These are phyloP conservation scores for Exserohilum rostratum DNA, from an alignment of 2,329 filamentous ascomycete genomes.

Conservation along the genomic window DNA sequence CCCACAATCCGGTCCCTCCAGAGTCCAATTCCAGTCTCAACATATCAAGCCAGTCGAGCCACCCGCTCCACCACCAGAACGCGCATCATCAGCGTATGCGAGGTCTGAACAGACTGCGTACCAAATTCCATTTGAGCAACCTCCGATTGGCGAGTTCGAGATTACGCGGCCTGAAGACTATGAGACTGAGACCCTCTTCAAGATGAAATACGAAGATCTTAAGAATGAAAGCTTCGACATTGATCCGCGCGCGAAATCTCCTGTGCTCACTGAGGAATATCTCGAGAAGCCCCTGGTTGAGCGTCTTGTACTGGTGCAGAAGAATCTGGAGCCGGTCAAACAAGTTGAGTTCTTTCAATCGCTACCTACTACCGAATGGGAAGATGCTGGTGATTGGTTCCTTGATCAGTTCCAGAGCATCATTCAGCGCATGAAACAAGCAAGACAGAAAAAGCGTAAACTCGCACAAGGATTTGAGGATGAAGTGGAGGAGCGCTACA, in stretches of 20 bases:
- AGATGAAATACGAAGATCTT: conserved; percentile 57
- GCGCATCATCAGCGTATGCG: conserved; percentile 1
- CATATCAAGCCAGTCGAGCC: conserved; percentile 6
- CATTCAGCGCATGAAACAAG: conserved; percentile 58
- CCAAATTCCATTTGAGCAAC: conserved; percentile 13
- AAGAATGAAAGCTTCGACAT: conserved; percentile 58
- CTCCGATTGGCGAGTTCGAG: conserved; percentile 11
- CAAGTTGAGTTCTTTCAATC: conserved; percentile 59
- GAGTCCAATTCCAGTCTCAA: background rate
- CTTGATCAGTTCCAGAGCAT: conserved; percentile 61
- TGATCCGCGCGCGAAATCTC: conserved; percentile 27
- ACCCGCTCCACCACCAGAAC: conserved; percentile 1
- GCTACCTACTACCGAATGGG: conserved; percentile 63
- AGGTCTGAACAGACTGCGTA: conserved; percentile 14
- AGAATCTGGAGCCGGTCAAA: conserved; percentile 35
- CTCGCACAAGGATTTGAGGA: conserved; percentile 61
- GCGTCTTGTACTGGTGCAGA: conserved; percentile 36
- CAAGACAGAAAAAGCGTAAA: conserved; percentile 60
- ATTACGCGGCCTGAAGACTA: conserved; percentile 51
- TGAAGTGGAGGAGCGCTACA: conserved; percentile 61
- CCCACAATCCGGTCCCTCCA: background rate
- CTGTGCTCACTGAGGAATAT: conserved; percentile 32
- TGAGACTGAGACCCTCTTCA: conserved; percentile 50
- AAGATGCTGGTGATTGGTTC: conserved; percentile 67
- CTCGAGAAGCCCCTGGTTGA: conserved; percentile 35